Evolutionary conservation across 2,329 filamentous ascomycete genomes (phyloP).

Genomic region (Cladosporium colombiae): DNA sequence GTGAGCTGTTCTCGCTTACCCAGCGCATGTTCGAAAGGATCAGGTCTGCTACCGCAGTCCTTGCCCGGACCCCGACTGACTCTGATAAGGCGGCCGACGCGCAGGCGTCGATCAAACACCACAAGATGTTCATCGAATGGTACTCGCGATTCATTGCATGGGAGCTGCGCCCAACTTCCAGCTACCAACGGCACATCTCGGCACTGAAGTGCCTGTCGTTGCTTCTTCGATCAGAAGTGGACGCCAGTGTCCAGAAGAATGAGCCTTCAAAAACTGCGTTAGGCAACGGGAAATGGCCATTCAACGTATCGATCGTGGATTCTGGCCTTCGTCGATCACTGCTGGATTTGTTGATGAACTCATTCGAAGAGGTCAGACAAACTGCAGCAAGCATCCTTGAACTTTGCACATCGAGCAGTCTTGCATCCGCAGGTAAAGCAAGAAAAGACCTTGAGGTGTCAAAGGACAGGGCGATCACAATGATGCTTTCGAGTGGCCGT

Average conservation of each 20-base stretch:
- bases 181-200: constrained; percentile 86
- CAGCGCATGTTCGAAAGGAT: constrained; percentile 77
- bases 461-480: constrained; percentile 47
- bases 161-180: constrained; percentile 77
- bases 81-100: neutral
- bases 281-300: constrained; percentile 53
- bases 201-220: constrained; percentile 70
- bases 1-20: constrained; percentile 73
- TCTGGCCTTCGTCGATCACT: constrained; percentile 59
- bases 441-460: neutral
- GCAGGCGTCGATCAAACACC: neutral
- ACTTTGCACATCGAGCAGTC: neutral
- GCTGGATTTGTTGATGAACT: constrained; percentile 79
- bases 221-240: constrained; percentile 70
- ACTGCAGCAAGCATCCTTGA: constrained; percentile 44
- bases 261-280: constrained; percentile 51
- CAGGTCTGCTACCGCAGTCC: constrained; percentile 62
- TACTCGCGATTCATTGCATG: constrained; percentile 70
- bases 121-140: constrained; percentile 66
- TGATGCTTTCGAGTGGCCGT: constrained; percentile 71
- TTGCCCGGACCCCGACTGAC: constrained; percentile 35
- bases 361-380: constrained; percentile 86
- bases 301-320: constrained; percentile 48
- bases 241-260: constrained; percentile 45
- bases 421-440: neutral